Conservation (phyloP, 768 basidiomycete species). For the Auriscalpium vulgare region DNA sequence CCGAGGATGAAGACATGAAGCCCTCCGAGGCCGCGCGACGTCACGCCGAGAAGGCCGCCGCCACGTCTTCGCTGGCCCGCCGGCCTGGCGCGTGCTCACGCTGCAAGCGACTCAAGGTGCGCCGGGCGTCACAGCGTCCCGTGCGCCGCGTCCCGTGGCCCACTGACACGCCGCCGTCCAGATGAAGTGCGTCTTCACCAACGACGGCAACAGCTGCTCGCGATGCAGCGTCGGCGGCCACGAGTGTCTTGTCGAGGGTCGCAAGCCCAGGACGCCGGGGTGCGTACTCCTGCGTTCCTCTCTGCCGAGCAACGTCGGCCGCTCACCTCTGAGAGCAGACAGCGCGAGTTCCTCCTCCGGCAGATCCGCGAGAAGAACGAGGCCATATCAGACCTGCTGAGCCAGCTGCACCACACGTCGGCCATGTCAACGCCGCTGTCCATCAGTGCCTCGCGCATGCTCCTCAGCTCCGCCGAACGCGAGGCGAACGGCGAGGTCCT, state of each 20-base stretch:
- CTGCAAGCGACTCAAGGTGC: constrained; percentile 21
- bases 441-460: constrained; percentile 20
- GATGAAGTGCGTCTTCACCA: constrained; percentile 12
- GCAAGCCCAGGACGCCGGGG: constrained; percentile 28
- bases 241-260: constrained; percentile 23
- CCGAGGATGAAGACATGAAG: neutral
- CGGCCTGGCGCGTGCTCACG: constrained; percentile 20
- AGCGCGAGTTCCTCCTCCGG: constrained; percentile 23
- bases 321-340: constrained; percentile 5
- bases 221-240: constrained; percentile 20
- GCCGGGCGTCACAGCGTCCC: neutral
- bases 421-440: constrained; percentile 23
- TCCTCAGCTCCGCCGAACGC: constrained; percentile 18
- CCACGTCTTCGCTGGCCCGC: neutral
- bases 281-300: constrained; percentile 3
- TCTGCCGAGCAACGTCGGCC: neutral
- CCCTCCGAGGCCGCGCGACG: neutral
- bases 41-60: neutral
- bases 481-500: constrained; percentile 22
- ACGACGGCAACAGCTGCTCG: constrained; percentile 6
- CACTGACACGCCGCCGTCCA: neutral
- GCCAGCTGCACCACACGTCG: constrained; percentile 19
- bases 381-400: constrained; percentile 19
- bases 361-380: constrained; percentile 26
- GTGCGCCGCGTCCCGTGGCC: neutral